Evolutionary conservation across 2,329 filamentous ascomycete genomes (phyloP).

Genomic region (Colletotrichum sp.): DNA sequence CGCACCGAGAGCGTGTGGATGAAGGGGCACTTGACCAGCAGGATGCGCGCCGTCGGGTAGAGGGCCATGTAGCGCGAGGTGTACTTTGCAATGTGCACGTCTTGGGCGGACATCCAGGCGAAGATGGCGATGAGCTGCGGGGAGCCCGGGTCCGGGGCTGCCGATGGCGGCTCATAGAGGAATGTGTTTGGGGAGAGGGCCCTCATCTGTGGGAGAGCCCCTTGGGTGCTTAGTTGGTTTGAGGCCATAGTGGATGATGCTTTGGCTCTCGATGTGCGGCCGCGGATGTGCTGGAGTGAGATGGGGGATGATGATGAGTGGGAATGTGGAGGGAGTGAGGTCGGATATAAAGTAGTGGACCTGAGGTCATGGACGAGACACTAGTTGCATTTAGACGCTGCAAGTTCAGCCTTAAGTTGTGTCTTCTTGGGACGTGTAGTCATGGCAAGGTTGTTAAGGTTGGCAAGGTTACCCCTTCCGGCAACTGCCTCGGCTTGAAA

Average conservation of each 20-base stretch:
- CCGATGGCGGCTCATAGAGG: slow-evolving; percentile 35
- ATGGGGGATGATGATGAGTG: background rate
- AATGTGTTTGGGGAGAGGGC: slow-evolving; percentile 41
- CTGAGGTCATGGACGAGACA: slow-evolving; percentile 10
- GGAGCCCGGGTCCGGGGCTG: slow-evolving; percentile 17
- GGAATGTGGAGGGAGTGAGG: background rate
- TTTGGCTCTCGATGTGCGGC: background rate
- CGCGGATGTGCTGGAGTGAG: background rate
- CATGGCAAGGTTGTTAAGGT: background rate
- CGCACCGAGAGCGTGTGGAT: slow-evolving; percentile 38
- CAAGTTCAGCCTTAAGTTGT: background rate
- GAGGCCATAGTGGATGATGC: slow-evolving; percentile 28
- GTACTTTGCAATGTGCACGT: slow-evolving; percentile 58
- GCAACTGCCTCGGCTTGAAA: background rate
- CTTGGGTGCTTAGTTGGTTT: slow-evolving; percentile 21
- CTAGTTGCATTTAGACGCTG: background rate
- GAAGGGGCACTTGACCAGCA: slow-evolving; percentile 49
- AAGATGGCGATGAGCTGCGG: slow-evolving; percentile 54
- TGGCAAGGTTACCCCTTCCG: background rate
- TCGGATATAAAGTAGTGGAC: background rate
- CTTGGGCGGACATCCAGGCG: slow-evolving; percentile 57
- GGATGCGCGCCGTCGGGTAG: slow-evolving; percentile 50
- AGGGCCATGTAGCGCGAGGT: slow-evolving; percentile 46
- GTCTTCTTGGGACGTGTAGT: slow-evolving; percentile 1
- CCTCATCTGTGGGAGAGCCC: slow-evolving; percentile 39